Evolutionary conservation across 129 eudicot genomes (phyloP).

Genomic region (Flaveria bidentis): DNA sequence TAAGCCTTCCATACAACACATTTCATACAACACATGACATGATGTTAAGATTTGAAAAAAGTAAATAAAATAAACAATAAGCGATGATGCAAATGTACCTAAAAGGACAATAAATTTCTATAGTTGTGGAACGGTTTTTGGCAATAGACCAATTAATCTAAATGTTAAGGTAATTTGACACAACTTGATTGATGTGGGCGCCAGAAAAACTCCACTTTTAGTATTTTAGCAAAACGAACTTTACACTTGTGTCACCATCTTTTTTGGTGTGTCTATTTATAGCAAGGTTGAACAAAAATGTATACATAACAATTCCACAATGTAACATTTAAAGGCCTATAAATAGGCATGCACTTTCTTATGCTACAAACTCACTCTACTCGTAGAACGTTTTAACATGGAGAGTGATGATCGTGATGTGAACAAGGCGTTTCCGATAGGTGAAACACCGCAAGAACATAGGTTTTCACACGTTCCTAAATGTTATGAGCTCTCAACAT

Average conservation of each 20-base stretch:
- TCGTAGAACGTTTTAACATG: constrained; percentile 24
- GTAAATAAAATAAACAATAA: no score
- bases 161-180: constrained; percentile 10
- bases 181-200: constrained; percentile 34
- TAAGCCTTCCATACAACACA: no score
- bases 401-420: constrained; percentile 24
- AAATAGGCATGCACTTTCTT: constrained; percentile 18
- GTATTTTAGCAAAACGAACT: constrained; percentile 6
- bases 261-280: constrained; percentile 21
- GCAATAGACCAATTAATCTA: neutral
- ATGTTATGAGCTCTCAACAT: constrained; percentile 42
- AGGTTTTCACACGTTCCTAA: constrained; percentile 51
- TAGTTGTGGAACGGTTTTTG: constrained; percentile 12
- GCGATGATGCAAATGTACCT: neutral
- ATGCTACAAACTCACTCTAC: constrained; percentile 11
- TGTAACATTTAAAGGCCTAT: constrained; percentile 25
- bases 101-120: neutral
- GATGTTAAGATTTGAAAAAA: no score
- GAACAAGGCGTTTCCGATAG: constrained; percentile 38
- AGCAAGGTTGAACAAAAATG: neutral
- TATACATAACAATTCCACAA: neutral
- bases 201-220: neutral
- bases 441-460: constrained; percentile 63
- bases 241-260: neutral
- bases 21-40: no score